phyloP scores from a whole-genome alignment of 1,139 yeast genomes.

The Candida sp. region DNA sequence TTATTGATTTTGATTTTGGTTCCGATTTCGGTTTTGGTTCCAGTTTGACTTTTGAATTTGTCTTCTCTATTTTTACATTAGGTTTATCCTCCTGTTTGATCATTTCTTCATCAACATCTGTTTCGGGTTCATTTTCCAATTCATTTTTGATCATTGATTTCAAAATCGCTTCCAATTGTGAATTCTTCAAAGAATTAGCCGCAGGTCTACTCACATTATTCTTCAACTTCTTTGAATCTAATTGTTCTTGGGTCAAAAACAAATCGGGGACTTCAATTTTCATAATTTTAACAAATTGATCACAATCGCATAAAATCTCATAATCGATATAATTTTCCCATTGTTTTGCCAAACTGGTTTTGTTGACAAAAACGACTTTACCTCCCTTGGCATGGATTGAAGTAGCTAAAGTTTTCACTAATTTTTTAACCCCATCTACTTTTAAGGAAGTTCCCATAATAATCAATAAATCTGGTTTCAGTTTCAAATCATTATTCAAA shows the following conservation, averaged over 20 bases:
- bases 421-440: slow-evolving; percentile 68
- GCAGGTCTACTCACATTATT: slow-evolving; percentile 10
- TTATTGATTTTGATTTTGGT: slow-evolving; percentile 1
- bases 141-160: slow-evolving; percentile 7
- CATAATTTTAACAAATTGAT: slow-evolving; percentile 63
- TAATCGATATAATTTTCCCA: slow-evolving; percentile 67
- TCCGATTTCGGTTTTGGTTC: slow-evolving; percentile 4
- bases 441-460: slow-evolving; percentile 77
- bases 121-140: slow-evolving; percentile 7
- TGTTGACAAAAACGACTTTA: slow-evolving; percentile 60
- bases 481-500: slow-evolving; percentile 49
- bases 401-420: slow-evolving; percentile 58
- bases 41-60: background rate
- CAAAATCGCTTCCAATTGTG: slow-evolving; percentile 2
- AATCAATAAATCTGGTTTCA: slow-evolving; percentile 61
- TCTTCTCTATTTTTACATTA: background rate
- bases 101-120: background rate
- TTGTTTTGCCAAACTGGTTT: slow-evolving; percentile 42
- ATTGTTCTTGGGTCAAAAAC: slow-evolving; percentile 53
- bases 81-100: slow-evolving; percentile 7
- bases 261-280: slow-evolving; percentile 53
- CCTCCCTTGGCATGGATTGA: slow-evolving; percentile 62
- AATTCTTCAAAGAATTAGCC: background rate
- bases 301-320: slow-evolving; percentile 80
- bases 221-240: slow-evolving; percentile 41